A percentile compares a stretch with the other conserved stretches of the same genome.
Conservation (phyloP, 371 early-diverging fungal species). For the Mucor piriformis region DNA sequence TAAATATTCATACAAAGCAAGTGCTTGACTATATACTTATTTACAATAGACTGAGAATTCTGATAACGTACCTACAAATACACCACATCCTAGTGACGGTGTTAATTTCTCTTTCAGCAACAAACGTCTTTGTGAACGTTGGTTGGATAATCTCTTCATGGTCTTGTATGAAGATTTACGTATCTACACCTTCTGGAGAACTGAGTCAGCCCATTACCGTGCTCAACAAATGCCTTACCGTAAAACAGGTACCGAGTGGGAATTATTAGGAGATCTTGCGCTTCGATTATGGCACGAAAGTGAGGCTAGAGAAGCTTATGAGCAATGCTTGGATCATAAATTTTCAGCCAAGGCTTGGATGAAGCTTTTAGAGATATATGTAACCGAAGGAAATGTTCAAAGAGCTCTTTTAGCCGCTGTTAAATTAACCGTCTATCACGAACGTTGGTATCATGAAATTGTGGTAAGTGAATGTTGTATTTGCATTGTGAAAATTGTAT, state of each 20-base stretch:
- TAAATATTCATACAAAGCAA: not conserved
- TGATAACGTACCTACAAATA: not conserved
- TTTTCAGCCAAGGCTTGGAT: slow-evolving; percentile 89
- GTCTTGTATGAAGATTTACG: slow-evolving; percentile 95
- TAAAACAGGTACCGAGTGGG: slow-evolving; percentile 96
- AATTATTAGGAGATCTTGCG: slow-evolving; percentile 91
- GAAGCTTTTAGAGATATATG: slow-evolving; percentile 81
- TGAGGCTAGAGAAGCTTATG: slow-evolving; percentile 91
- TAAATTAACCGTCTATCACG: slow-evolving; percentile 79
- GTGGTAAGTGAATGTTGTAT: not conserved
- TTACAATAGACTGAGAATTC: slow-evolving; percentile 4
- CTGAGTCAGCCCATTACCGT: slow-evolving; percentile 69
- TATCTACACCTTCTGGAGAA: slow-evolving; percentile 86
- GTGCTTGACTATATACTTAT: not conserved
- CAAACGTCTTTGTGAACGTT: slow-evolving; percentile 97
- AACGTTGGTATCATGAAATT: slow-evolving; percentile 79
- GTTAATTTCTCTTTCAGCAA: slow-evolving; percentile 73
- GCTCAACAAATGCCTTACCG: slow-evolving; percentile 80
- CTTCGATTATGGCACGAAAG: slow-evolving; percentile 82
- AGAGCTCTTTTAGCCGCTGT: slow-evolving; percentile 80
- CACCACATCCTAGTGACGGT: slow-evolving; percentile 26
- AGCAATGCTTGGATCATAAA: slow-evolving; percentile 83
- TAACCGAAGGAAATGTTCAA: slow-evolving; percentile 77
- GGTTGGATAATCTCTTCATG: slow-evolving; percentile 98
- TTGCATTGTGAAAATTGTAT: too few species aligned